Conservation (phyloP, 1,284 basidiomycete species). For the Stygiomarasmius scandens region DNA sequence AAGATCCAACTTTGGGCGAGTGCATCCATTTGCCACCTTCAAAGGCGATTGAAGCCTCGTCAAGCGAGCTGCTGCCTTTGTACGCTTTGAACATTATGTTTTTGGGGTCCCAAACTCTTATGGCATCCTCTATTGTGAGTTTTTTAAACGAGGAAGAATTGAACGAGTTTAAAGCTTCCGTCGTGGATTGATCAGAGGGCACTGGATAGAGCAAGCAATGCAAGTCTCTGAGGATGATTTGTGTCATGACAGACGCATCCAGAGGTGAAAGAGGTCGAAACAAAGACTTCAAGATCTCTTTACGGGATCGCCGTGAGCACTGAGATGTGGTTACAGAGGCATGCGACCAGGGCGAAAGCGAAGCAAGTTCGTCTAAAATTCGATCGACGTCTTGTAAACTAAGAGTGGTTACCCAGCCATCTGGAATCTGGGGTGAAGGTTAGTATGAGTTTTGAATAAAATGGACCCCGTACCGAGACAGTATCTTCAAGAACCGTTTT, state of each 20-base stretch:
- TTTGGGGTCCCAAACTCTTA: conserved; percentile 72
- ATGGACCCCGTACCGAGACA: conserved; percentile 30
- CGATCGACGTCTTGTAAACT: conserved; percentile 57
- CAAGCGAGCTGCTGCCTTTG: conserved; percentile 56
- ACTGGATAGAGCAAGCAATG: conserved; percentile 76
- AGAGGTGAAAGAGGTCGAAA: conserved; percentile 58
- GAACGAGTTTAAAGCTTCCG: conserved; percentile 49
- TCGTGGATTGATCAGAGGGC: conserved; percentile 50
- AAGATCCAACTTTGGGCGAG: conserved; percentile 43
- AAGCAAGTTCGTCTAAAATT: conserved; percentile 75
- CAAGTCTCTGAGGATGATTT: conserved; percentile 85
- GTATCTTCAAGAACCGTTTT: conserved; percentile 41
- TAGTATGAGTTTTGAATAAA: not conserved
- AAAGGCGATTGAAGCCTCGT: conserved; percentile 57
- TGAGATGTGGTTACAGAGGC: conserved; percentile 33
- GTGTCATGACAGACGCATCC: conserved; percentile 69
- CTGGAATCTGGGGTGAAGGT: conserved; percentile 14
- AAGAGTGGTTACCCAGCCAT: conserved; percentile 34
- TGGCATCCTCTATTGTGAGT: conserved; percentile 64
- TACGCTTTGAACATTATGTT: conserved; percentile 59
- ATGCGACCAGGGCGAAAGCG: conserved; percentile 65
- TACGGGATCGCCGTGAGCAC: conserved; percentile 31
- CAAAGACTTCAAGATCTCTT: conserved; percentile 52
- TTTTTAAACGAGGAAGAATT: conserved; percentile 57
- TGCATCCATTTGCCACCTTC: conserved; percentile 36